Evolutionary conservation across 2,329 filamentous ascomycete genomes (phyloP), one percentile per base, ranked within the genome.

Genomic region (Xylaria sp.): DNA sequence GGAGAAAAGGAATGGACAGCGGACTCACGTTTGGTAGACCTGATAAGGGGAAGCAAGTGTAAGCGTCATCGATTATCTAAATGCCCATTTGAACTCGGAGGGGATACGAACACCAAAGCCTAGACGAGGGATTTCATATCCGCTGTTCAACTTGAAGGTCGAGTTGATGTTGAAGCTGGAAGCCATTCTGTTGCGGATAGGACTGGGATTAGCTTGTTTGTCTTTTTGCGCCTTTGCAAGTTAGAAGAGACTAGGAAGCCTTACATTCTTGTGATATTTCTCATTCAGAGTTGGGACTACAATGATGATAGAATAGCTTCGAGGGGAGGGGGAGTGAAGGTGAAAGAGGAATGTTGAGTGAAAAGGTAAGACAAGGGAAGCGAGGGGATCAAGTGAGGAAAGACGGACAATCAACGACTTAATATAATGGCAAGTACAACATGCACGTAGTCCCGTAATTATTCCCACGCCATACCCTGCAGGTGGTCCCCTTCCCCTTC

Each of bases 121-220:
- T 19, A 86, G 73, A 8, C 76, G 74, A 1, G 84, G 84, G 2
- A 87, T 78, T 55, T 82, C 78, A 64, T 83, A 78, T 68, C 84
- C 84, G 71, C 81, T 86, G 69, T 81, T 82, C 60, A 87, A 79
- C 77, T 84, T 86, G 69, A 80, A 67, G 15, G 78, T 80, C 6
- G 82, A 84, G 47, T 78, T 72, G 61, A 85, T 73, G 11, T 68
- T 79, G 60, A 84, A 76, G 33, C 79, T 70, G 23, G 64, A 60
- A 2, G 82, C 73, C 83, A 86, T 86, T 51, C 42, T 67, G 40
- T 49, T 12, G 52, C 9, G 28, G 14, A 25, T 2, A 15, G 33
- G 43, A 21, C 17, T 25, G 12, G 3, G 4, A 25, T 51, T 12
- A 57, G 56, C 15, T 31, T 50, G 43, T 19, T 2, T 11, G n/a